phyloP scores from a whole-genome alignment of 192 early-diverging fungal genomes.

The Coemansia aciculifera region DNA sequence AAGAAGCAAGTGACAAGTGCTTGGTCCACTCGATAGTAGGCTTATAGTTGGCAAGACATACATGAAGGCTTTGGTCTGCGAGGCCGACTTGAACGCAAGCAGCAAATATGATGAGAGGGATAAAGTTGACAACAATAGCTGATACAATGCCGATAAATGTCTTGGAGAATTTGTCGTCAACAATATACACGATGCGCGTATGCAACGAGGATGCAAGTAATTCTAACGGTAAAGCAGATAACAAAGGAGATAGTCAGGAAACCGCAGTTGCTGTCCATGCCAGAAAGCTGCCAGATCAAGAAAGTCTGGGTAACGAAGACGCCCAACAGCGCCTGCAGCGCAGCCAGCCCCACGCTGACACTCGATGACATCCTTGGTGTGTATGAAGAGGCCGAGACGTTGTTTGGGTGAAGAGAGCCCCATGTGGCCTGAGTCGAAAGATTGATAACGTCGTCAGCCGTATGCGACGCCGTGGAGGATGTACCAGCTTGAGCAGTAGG shows the following conservation, averaged over 20 bases:
- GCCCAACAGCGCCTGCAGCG: constrained; percentile 16
- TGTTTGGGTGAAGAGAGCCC: neutral
- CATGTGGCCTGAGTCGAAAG: neutral
- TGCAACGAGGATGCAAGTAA: constrained; percentile 12
- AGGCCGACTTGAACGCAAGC: neutral
- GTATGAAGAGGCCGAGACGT: neutral
- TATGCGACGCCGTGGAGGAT: neutral
- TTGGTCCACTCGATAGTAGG: neutral
- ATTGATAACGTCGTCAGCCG: neutral
- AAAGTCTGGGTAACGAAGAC: neutral
- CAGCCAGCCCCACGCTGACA: constrained; percentile 18
- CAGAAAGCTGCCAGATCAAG: constrained; percentile 6
- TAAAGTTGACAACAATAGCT: neutral
- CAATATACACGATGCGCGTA: constrained; percentile 33
- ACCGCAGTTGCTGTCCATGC: constrained; percentile 1
- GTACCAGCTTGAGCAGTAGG: neutral
- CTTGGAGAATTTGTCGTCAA: constrained; percentile 32
- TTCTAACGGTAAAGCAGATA: neutral
- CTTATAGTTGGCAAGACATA: neutral
- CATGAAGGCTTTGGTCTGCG: neutral
- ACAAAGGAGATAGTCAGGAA: neutral
- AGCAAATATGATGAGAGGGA: neutral
- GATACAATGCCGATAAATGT: constrained; percentile 13
- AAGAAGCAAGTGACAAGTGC: neutral
- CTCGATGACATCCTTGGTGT: constrained; percentile 10